Base-by-base conservation (phyloP, 257 asterid species). In the Coffea canephora region DNA sequence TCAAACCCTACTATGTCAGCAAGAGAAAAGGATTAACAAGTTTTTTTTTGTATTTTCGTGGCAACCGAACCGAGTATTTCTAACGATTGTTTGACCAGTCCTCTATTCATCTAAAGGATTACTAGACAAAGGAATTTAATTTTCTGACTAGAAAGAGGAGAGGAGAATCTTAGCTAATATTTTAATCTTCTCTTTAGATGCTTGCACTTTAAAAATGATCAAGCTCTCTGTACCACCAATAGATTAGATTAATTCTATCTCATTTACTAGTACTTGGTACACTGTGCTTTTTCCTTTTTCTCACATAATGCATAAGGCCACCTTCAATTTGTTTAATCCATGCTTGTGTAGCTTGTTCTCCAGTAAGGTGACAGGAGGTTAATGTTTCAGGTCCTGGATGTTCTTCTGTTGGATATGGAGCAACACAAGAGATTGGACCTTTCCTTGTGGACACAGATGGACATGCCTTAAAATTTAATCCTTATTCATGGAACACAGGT, bases 401-500 rank as follows among this genome's bases (percentile, higher is more conserved):
- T 84, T 94, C 98, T 43, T 94, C 98, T 73, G 98, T 91, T 87
- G 97, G 97, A 88, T 94, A 94, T 79, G 98, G 98, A 81, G 98
- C 97, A 86, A 91, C 98, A 57, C 97, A 94, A 88, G 97, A 94
- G 79, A 93, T 94, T 79, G 98, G 98, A 77, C 98, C 98, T 75
- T 92, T 94, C 85, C 89, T 94, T 34, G 86, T 94, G 52, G 92
- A 88, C 82, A 69, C 73, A 23, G 87, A 89, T 78, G 95, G 93
- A 46, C 81, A 70, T 78, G 84, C 84, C 91, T 84, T 94, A 68
- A 83, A 79, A 79, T 79, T 78, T n/a, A 94, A 94, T 85, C 84
- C 97, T 31, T 94, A 84, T 68, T 85, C 98, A 8, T 94, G 98
- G 98, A 94, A 88, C 87, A 90, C 79, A 89, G 98, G 98, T 94